A percentile compares a stretch with the other conserved stretches of the same genome.
These are phyloP conservation scores for Linnemannia schmuckeri DNA, from an alignment of 192 early-diverging fungal species.

Conservation along the genomic window DNA sequence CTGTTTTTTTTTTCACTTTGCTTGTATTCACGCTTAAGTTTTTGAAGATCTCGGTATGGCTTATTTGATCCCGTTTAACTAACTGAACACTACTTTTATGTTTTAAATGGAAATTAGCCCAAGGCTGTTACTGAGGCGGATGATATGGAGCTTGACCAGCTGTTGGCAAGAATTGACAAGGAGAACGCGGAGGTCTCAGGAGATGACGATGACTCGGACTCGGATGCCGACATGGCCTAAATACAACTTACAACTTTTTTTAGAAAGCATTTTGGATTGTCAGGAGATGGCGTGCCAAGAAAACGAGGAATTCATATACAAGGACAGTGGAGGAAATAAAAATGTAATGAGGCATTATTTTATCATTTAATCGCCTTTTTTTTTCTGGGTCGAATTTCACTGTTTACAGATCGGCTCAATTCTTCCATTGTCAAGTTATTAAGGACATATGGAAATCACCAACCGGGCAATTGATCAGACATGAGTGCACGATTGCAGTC, in stretches of 20 bases:
- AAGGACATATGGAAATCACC: too few species aligned
- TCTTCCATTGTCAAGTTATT: too few species aligned
- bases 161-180: conserved; percentile 90
- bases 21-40: not conserved
- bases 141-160: conserved; percentile 91
- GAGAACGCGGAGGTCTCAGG: conserved; percentile 94
- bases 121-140: conserved; percentile 92
- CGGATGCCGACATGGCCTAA: conserved; percentile 63
- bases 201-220: conserved; percentile 89
- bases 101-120: conserved; percentile 62
- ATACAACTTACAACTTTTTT: not conserved
- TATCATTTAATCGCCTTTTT: too few species aligned
- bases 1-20: not conserved
- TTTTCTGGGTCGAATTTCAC: too few species aligned
- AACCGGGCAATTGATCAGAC: too few species aligned
- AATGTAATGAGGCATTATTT: too few species aligned
- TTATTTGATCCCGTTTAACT: not conserved
- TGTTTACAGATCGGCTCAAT: too few species aligned
- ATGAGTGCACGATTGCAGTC: too few species aligned
- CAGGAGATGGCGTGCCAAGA: not conserved
- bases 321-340: too few species aligned
- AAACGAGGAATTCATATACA: not conserved
- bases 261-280: too few species aligned
- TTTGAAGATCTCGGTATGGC: not conserved
- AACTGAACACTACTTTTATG: not conserved